Evolutionary conservation across 208 protist species (phyloP).

Genomic region (Leishmania gerbilli): DNA sequence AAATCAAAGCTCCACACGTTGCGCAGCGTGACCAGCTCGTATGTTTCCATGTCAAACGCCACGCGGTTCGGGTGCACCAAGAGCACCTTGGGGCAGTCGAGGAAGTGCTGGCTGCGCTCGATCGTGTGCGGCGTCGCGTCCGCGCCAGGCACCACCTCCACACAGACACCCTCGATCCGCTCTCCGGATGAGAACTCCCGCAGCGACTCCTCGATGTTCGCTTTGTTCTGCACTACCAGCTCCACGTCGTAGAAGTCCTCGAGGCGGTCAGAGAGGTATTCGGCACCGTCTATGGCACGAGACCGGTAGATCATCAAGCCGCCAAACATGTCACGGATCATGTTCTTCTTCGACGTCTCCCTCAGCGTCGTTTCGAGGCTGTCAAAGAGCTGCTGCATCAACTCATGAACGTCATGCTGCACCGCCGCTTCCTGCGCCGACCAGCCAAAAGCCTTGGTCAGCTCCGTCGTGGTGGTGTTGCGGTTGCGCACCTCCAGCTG

Average conservation of each 20-base stretch:
- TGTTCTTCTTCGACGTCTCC: slow-evolving; percentile 61
- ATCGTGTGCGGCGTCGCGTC: slow-evolving; percentile 59
- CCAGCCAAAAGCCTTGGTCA: slow-evolving; percentile 93
- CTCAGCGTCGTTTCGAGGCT: slow-evolving; percentile 76
- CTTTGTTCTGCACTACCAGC: slow-evolving; percentile 83
- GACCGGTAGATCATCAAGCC: slow-evolving; percentile 78
- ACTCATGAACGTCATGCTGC: slow-evolving; percentile 93
- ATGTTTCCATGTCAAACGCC: slow-evolving; percentile 80
- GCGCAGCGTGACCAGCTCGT: slow-evolving; percentile 76
- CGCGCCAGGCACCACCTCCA: slow-evolving; percentile 58
- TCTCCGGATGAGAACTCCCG: slow-evolving; percentile 62
- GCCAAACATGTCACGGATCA: slow-evolving; percentile 80
- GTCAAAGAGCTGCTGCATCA: slow-evolving; percentile 89
- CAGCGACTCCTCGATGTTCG: slow-evolving; percentile 79
- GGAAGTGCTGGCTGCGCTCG: slow-evolving; percentile 74
- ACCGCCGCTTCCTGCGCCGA: slow-evolving; percentile 46
- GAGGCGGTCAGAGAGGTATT: slow-evolving; percentile 66
- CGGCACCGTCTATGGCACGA: slow-evolving; percentile 59
- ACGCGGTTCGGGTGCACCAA: slow-evolving; percentile 91
- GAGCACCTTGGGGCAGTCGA: slow-evolving; percentile 84
- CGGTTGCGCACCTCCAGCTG: slow-evolving; percentile 52
- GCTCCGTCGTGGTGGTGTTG: slow-evolving; percentile 70
- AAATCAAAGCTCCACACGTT: slow-evolving; percentile 78
- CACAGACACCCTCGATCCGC: slow-evolving; percentile 83
- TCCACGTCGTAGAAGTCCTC: slow-evolving; percentile 91